A percentile compares a stretch with the other conserved stretches of the same genome.
Evolutionary conservation across 768 basidiomycete genomes (phyloP).

Genomic region (Udeniomyces megalosporus): DNA sequence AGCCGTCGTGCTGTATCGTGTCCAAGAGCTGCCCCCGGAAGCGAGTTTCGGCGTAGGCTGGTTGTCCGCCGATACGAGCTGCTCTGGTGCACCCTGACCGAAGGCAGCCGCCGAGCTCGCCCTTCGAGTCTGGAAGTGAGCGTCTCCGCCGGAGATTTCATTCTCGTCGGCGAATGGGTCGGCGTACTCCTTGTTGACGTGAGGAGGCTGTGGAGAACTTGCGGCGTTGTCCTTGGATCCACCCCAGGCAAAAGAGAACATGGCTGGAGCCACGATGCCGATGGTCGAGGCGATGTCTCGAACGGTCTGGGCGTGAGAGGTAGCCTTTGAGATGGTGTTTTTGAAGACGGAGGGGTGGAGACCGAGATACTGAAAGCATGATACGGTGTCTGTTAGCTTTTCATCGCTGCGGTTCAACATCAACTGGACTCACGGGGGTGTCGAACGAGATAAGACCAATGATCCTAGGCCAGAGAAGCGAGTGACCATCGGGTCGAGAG

Average conservation of each 20-base stretch:
- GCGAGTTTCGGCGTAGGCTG: constrained; percentile 6
- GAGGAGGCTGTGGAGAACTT: not conserved
- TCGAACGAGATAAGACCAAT: constrained; percentile 75
- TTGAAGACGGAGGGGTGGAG: constrained; percentile 74
- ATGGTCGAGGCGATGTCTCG: constrained; percentile 41
- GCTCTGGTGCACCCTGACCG: not conserved
- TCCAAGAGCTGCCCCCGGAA: not conserved
- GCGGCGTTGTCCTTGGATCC: constrained; percentile 18
- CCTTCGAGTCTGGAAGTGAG: not conserved
- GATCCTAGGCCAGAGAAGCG: constrained; percentile 74
- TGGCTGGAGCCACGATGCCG: constrained; percentile 41
- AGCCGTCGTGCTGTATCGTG: not conserved
- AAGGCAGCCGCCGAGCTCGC: not conserved
- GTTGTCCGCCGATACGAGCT: not conserved
- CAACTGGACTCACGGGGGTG: constrained; percentile 82
- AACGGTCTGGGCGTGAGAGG: constrained; percentile 51
- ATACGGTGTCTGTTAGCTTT: too few relatives aligned
- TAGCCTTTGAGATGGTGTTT: constrained; percentile 57
- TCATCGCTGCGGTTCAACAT: too few relatives aligned
- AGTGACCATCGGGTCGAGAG: constrained; percentile 42
- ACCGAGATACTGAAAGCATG: constrained; percentile 53
- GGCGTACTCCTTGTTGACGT: constrained; percentile 2
- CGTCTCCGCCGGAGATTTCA: not conserved
- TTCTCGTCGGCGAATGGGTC: constrained; percentile 7
- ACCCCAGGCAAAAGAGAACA: constrained; percentile 23